Evolutionary conservation across 805 yeast species (phyloP).

Genomic region (Lipomyces starkeyi): DNA sequence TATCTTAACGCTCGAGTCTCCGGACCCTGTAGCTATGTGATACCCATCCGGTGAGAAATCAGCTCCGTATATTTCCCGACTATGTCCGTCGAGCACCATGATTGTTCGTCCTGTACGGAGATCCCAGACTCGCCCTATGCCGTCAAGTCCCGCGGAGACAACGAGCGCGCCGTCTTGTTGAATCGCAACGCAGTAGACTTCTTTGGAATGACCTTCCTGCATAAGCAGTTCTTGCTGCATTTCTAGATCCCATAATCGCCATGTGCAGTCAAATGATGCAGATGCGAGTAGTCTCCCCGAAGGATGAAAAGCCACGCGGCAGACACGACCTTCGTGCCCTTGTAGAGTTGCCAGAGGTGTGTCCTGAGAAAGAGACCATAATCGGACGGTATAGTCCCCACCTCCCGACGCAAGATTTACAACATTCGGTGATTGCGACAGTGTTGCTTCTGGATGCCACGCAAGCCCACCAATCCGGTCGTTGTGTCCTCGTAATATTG

Average conservation of each 20-base stretch:
- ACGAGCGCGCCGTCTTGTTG: constrained; percentile 78
- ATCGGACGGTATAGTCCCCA: constrained; percentile 51
- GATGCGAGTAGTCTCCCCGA: constrained; percentile 60
- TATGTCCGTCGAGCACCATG: constrained; percentile 67
- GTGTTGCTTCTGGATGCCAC: constrained; percentile 56
- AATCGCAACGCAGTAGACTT: constrained; percentile 63
- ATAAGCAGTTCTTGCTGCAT: constrained; percentile 57
- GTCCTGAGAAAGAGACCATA: constrained; percentile 46
- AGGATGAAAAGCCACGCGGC: constrained; percentile 71
- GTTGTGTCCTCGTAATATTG: constrained; percentile 53
- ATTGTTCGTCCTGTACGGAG: constrained; percentile 74
- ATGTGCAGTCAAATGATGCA: constrained; percentile 83
- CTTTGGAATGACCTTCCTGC: constrained; percentile 89
- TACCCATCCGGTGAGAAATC: constrained; percentile 81
- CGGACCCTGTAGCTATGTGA: constrained; percentile 81
- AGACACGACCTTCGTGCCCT: constrained; percentile 65
- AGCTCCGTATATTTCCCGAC: constrained; percentile 68
- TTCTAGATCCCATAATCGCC: constrained; percentile 84
- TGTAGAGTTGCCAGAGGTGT: constrained; percentile 40
- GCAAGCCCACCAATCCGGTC: constrained; percentile 76
- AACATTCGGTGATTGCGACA: constrained; percentile 31
- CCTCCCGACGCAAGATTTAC: constrained; percentile 53
- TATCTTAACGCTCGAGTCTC: constrained; percentile 75
- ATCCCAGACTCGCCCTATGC: constrained; percentile 80
- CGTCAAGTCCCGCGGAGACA: constrained; percentile 81